A percentile compares a stretch with the other conserved stretches of the same genome.
phyloP scores from a whole-genome alignment of 208 protist species.

The Trypanosoma avium region DNA sequence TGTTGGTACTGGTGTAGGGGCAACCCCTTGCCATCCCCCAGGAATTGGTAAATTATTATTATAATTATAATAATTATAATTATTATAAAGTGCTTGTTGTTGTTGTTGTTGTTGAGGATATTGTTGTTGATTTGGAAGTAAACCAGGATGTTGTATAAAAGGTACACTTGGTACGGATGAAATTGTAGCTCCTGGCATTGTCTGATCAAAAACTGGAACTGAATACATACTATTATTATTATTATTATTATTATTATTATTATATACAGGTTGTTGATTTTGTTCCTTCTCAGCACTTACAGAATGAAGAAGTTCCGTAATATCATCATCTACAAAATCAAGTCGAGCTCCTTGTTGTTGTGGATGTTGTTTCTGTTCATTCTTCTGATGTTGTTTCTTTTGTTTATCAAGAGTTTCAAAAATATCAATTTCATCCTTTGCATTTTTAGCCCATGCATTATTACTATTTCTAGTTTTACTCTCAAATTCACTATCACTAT shows the following conservation, averaged over 20 bases:
- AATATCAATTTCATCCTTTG: conserved; percentile 37
- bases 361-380: too few species aligned
- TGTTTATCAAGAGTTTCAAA: conserved; percentile 25
- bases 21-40: too few species aligned
- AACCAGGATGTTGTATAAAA: too few species aligned
- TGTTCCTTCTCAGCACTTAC: conserved; percentile 3
- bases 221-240: not conserved
- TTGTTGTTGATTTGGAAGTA: too few species aligned
- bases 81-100: not conserved
- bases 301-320: conserved; percentile 15
- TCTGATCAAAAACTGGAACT: too few species aligned
- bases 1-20: too few species aligned
- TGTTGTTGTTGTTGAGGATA: not conserved
- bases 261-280: conserved; percentile 30
- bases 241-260: conserved; percentile 19
- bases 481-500: not conserved
- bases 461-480: not conserved
- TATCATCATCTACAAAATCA: conserved; percentile 18
- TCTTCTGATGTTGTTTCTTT: too few species aligned
- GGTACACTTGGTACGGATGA: too few species aligned
- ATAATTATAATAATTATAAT: not conserved
- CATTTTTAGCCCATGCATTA: conserved; percentile 23
- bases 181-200: too few species aligned
- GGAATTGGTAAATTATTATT: not conserved
- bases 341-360: not conserved